A percentile compares a stretch with the other conserved stretches of the same genome.
These are phyloP conservation scores for Aotearoamyces nothofagi DNA, from an alignment of 2,329 filamentous ascomycete species.

Conservation along the genomic window DNA sequence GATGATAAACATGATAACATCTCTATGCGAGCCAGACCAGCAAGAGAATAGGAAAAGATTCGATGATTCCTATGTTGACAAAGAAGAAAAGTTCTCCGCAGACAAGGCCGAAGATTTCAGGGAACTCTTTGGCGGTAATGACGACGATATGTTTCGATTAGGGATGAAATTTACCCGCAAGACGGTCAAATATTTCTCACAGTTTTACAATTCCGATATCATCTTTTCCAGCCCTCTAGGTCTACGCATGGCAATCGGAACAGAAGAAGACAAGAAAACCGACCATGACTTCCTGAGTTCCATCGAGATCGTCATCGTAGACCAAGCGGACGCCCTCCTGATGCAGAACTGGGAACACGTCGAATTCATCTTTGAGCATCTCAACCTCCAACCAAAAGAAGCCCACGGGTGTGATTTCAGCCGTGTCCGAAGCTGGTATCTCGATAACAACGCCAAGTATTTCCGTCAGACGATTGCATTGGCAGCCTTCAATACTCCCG, in stretches of 20 bases:
- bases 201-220: conserved; percentile 94
- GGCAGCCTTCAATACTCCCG: conserved; percentile 73
- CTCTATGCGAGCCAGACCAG: conserved; percentile 68
- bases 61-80: conserved; percentile 62
- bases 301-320: conserved; percentile 77
- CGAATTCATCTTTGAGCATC: conserved; percentile 77
- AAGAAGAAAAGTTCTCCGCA: conserved; percentile 50
- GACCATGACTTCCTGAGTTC: conserved; percentile 90
- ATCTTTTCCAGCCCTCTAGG: conserved; percentile 84
- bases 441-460: conserved; percentile 69
- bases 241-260: conserved; percentile 78
- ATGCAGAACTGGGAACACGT: conserved; percentile 99
- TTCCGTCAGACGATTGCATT: conserved; percentile 78
- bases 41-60: conserved; percentile 94
- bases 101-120: conserved; percentile 76
- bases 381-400: conserved; percentile 82
- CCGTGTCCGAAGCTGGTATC: conserved; percentile 78
- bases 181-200: conserved; percentile 84
- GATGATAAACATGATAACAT: conserved; percentile 62
- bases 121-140: conserved; percentile 84
- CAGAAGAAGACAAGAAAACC: conserved; percentile 46
- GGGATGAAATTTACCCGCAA: conserved; percentile 97
- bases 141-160: conserved; percentile 92
- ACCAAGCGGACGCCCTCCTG: conserved; percentile 82
- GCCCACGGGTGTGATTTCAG: conserved; percentile 89